phyloP scores from a whole-genome alignment of 805 yeast species.

The Saturnispora bothae region DNA sequence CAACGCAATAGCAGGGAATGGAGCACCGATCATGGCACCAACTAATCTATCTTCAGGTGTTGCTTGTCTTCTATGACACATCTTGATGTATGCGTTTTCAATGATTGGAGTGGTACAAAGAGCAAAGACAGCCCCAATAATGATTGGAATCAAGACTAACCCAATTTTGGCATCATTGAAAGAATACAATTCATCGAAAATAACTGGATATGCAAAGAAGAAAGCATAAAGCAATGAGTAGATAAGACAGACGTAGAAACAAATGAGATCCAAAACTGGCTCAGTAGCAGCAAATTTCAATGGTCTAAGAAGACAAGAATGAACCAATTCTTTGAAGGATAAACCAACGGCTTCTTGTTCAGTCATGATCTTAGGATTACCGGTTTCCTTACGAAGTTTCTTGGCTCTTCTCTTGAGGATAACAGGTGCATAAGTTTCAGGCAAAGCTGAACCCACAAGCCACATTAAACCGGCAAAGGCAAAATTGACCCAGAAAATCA shows the following conservation, averaged over 20 bases:
- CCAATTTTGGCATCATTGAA: slow-evolving; percentile 73
- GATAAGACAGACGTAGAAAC: slow-evolving; percentile 78
- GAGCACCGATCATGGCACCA: slow-evolving; percentile 77
- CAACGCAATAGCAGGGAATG: slow-evolving; percentile 70
- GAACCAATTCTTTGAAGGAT: slow-evolving; percentile 55
- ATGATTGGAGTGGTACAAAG: slow-evolving; percentile 62
- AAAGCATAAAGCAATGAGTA: slow-evolving; percentile 87
- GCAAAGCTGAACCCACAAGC: slow-evolving; percentile 52
- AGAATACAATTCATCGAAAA: slow-evolving; percentile 67
- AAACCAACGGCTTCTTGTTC: slow-evolving; percentile 83
- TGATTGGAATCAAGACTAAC: slow-evolving; percentile 79
- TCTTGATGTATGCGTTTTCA: slow-evolving; percentile 48
- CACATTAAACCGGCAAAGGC: slow-evolving; percentile 84
- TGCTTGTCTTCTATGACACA: slow-evolving; percentile 46
- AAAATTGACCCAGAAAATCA: slow-evolving; percentile 85
- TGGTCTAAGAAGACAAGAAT: slow-evolving; percentile 71
- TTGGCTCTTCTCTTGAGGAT: slow-evolving; percentile 58
- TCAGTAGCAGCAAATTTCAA: slow-evolving; percentile 66
- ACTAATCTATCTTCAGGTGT: slow-evolving; percentile 71
- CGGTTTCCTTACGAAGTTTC: slow-evolving; percentile 64
- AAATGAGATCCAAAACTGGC: slow-evolving; percentile 76
- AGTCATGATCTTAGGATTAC: slow-evolving; percentile 77
- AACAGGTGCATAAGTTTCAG: slow-evolving; percentile 89
- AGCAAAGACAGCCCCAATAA: slow-evolving; percentile 76
- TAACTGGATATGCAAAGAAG: slow-evolving; percentile 91